Evolutionary conservation across 1,284 basidiomycete genomes (phyloP).

Genomic region (Papiliotrema terrestris): DNA sequence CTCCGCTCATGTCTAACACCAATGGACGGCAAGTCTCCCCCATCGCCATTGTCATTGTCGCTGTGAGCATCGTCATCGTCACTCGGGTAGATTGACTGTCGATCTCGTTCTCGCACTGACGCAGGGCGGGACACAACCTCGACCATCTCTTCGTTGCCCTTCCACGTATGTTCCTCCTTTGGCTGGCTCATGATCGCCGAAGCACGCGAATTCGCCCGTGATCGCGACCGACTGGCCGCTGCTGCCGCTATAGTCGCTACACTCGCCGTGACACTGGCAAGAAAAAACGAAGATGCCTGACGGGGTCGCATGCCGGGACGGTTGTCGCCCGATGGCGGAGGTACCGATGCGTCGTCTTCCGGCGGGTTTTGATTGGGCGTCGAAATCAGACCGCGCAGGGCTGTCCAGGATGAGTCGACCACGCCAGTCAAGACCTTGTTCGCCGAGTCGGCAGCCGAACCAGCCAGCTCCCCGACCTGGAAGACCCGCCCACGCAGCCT

Average conservation of each 20-base stretch:
- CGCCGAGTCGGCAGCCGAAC: conserved; percentile 63
- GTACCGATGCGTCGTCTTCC: conserved; percentile 35
- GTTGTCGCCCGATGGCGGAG: conserved; percentile 5
- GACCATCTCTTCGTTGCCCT: conserved; percentile 43
- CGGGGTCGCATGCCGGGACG: conserved; percentile 50
- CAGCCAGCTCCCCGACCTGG: conserved; percentile 70
- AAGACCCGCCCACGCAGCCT: conserved; percentile 64
- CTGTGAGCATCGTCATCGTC: conserved; percentile 38
- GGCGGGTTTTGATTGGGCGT: conserved; percentile 20
- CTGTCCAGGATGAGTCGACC: conserved; percentile 76
- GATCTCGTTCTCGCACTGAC: conserved; percentile 35
- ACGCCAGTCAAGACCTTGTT: conserved; percentile 80
- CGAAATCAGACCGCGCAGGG: conserved; percentile 62
- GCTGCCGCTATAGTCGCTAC: conserved; percentile 55
- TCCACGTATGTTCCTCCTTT: conserved; percentile 33
- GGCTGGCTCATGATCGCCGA: conserved; percentile 21
- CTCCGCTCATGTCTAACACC: no score
- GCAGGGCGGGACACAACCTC: conserved; percentile 44
- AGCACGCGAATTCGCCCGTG: conserved; percentile 52
- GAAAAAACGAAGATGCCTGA: conserved; percentile 71
- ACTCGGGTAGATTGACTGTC: conserved; percentile 13
- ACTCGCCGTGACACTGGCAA: conserved; percentile 69
- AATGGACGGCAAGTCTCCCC: no score
- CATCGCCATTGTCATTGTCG: conserved; percentile 8
- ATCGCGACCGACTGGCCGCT: conserved; percentile 37